Percentiles rank a stretch among this genome's conserved stretches.
Conservation (phyloP, 2,329 filamentous ascomycete genomes). For the Plectosphaerella cucumerina region DNA sequence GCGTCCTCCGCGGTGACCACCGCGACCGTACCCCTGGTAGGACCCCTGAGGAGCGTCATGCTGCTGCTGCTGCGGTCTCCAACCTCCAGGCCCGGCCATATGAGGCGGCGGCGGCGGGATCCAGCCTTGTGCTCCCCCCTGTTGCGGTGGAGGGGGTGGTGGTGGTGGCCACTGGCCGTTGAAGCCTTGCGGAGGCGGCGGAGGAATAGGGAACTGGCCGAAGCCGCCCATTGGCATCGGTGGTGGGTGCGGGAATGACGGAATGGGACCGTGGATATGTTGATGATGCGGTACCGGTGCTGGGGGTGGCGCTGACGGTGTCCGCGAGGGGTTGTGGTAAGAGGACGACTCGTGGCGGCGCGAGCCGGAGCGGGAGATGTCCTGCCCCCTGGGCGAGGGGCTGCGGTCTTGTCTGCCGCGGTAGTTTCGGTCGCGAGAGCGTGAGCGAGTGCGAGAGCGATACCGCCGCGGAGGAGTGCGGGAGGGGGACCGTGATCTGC, state of each 20-base stretch:
- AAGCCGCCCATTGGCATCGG: constrained; percentile 14
- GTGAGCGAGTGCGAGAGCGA: constrained; percentile 4
- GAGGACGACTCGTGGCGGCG: background rate
- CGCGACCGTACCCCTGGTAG: constrained; percentile 9
- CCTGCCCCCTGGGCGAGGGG: too few species aligned
- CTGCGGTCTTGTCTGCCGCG: background rate
- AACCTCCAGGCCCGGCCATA: constrained; percentile 1
- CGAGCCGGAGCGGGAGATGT: background rate
- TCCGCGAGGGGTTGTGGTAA: background rate
- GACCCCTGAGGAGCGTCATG: background rate
- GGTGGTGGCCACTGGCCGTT: constrained; percentile 37
- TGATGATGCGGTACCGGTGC: background rate
- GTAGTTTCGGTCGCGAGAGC: background rate
- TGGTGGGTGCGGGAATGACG: constrained; percentile 14
- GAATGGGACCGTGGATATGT: constrained; percentile 1
- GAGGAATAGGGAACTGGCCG: constrained; percentile 25
- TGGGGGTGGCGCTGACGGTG: background rate
- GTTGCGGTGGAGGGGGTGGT: constrained; percentile 28
- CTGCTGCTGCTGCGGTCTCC: constrained; percentile 5
- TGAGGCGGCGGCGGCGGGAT: constrained; percentile 6
- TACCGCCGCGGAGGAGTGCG: constrained; percentile 2
- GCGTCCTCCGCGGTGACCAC: constrained; percentile 8
- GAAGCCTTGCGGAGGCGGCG: constrained; percentile 32
- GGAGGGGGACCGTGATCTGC: constrained; percentile 18
- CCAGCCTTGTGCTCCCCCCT: constrained; percentile 13